Base-by-base conservation (phyloP, 1,284 basidiomycete genomes). In the Volvariella surrecta region DNA sequence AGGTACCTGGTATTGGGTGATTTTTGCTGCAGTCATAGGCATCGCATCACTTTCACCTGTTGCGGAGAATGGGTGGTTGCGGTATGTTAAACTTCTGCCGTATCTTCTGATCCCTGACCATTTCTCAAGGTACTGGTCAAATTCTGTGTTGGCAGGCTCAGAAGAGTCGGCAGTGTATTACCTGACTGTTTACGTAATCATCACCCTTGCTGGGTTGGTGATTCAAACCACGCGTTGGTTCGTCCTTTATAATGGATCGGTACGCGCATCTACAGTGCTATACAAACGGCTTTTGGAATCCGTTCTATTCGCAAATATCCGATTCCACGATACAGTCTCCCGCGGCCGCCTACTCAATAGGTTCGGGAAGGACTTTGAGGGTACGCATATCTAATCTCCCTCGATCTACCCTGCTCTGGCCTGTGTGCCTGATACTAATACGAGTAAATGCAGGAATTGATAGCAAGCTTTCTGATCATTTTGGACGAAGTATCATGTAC, bases 301-400 rank as follows among this genome's bases (percentile, higher is more conserved):
- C 0, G 83, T 98, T 8, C 67, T 99, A 1, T 93, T 93, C 53
- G 92, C 94, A 1, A 82, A 90, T 34, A 82, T 96, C 42, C 79
- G 92, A 19, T 96, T 96, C 74, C 93, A 95, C 56, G 93, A 97
- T 57, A 96, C 91, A 0, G 81, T 91, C 2, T 89, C 84, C 40
- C 78, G 89, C 37, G 92, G 92, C 4, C 78, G 90, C 10, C 66
- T 94, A 4, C 64, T 94, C 31, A 94, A 95, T 58, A 74, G 92
- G 31, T 95, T 96, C 54, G 89, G 91, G 32, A 95, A 96, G 59
- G 93, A 96, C 58, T 89, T 95, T 47, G 92, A 96, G 67, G 87
- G 82, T 79, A 48, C n/a, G 53, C 7, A 37, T 20, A 37, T 13
- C 8, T 40, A 30, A 19, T 13, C 20, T n/a, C 46, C 10, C 16